Base-by-base conservation (phyloP, 2,329 filamentous ascomycete species). In the Blastomyces silverae region DNA sequence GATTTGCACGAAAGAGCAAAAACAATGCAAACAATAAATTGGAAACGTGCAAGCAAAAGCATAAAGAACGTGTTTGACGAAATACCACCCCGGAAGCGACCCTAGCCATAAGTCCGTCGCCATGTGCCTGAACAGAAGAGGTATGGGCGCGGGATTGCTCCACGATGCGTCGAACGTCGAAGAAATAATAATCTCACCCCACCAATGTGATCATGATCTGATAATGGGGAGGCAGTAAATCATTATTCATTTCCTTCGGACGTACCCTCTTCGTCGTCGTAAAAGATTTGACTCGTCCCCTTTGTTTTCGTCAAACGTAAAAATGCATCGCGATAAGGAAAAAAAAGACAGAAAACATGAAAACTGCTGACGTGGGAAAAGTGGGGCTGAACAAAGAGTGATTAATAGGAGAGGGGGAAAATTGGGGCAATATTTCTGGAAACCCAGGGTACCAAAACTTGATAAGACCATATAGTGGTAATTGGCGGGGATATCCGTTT, bases 31-130 rank as follows among this genome's bases (percentile, higher is more conserved):
- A 48, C 22, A 58, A 15, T 15, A 63, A 58, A 48, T 20, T 3
- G 20, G 37, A 58, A 56, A 50, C 17, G 67, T 55, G 59, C 52
- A 52, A 63, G 62, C 52, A 64, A 66, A 66, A 64, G 66, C 52
- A 64, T 65, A 64, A 65, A 65, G 69, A 71, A 69, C 67, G 69
- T 69, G 66, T 72, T 75, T 71, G 76, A 78, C 76, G 74, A 72
- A 76, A 73, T 68, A 79, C 77, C 77, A 76, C 77, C 77, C 77
- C 77, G 75, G 77, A 78, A 76, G 77, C 77, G 76, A 78, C 77
- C 77, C 77, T 79, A 78, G 68, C 74, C 76, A 79, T 61, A 61
- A 71, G 69, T 79, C 77, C 77, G 69, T 77, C 77, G 73, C 76
- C 77, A 77, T 66, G 39, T 67, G 73, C 73, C 72, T 67, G 62